Base-by-base conservation (phyloP, 2,329 filamentous ascomycete genomes). In the Cladophialophora carrionii region DNA sequence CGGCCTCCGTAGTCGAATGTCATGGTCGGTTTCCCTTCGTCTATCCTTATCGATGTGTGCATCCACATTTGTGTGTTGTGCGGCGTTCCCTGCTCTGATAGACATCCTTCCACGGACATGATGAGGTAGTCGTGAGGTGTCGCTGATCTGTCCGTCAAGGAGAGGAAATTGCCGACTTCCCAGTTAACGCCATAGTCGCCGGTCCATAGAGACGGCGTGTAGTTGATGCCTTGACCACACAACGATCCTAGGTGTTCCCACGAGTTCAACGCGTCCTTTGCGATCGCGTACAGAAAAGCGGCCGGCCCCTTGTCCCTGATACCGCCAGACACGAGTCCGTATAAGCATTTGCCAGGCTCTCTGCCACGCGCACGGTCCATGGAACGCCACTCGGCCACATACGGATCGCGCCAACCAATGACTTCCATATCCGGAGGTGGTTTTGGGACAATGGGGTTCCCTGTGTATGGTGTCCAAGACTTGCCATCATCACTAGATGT, bases 181-280 rank as follows among this genome's bases (percentile, higher is more conserved):
- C 81, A 83, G 57, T 84, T 84, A 12, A 79, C 73, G 0, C 82
- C 82, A 17, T 81, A 75, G 51, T 84, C 80, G 3, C 81, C 79
- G 0, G 77, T 78, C 81, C 82, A 84, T 55, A 74, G 73, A 0
- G 79, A 79, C 0, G 77, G 72, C 8, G 72, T 72, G 29, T 75
- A 74, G 20, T 79, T 78, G 6, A 76, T 68, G 0, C 77, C 76
- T 6, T 80, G 64, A 49, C 81, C 73, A 4, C 79, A 67, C 24
- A 84, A 70, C 4, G 75, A 76, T 1, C 81, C 81, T 8, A 81
- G 51, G 43, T 81, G 83, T 26, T 73, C 67, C 82, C 82, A 84
- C 12, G 75, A 72, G 1, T 73, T 73, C 4, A 82, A 70, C 54
- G 82, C 75, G 1, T 72, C 66, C 0, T 75, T 72, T 2, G 78